Evolutionary conservation across 345 rosid genomes (phyloP).

Genomic region (Adansonia digitata): DNA sequence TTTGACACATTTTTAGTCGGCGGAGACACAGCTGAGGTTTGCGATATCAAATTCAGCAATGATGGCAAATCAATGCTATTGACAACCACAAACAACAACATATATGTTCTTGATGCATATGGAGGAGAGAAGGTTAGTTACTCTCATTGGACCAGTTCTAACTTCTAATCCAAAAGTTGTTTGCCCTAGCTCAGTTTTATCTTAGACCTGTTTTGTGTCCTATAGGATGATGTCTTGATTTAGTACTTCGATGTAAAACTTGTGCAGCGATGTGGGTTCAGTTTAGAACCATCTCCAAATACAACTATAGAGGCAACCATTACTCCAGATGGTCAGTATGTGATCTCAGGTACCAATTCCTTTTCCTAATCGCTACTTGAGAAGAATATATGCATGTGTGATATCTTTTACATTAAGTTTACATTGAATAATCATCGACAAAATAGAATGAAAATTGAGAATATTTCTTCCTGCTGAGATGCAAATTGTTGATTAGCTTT

Average conservation of each 20-base stretch:
- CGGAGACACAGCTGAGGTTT: conserved; percentile 94
- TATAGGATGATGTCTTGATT: neutral
- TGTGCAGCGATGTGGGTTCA: conserved; percentile 83
- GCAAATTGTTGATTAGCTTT: neutral
- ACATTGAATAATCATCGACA: neutral
- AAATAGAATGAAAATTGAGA: neutral
- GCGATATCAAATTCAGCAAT: conserved; percentile 94
- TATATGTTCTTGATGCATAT: conserved; percentile 93
- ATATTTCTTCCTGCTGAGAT: neutral
- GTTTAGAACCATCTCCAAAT: conserved; percentile 83
- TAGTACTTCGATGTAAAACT: conserved; percentile 10
- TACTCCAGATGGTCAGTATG: conserved; percentile 95
- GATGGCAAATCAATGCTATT: conserved; percentile 95
- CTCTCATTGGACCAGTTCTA: neutral
- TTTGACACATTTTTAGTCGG: conserved; percentile 96
- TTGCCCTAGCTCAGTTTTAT: neutral
- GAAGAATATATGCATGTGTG: neutral
- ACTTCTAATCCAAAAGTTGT: neutral
- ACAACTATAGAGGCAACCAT: conserved; percentile 79
- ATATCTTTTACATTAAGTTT: neutral
- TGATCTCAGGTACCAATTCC: conserved; percentile 66
- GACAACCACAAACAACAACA: conserved; percentile 78
- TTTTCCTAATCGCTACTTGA: neutral
- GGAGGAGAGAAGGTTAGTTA: conserved; percentile 87
- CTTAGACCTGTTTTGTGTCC: neutral